phyloP scores from a whole-genome alignment of 495 filamentous ascomycete species.

The Chaetomidium leptoderma region DNA sequence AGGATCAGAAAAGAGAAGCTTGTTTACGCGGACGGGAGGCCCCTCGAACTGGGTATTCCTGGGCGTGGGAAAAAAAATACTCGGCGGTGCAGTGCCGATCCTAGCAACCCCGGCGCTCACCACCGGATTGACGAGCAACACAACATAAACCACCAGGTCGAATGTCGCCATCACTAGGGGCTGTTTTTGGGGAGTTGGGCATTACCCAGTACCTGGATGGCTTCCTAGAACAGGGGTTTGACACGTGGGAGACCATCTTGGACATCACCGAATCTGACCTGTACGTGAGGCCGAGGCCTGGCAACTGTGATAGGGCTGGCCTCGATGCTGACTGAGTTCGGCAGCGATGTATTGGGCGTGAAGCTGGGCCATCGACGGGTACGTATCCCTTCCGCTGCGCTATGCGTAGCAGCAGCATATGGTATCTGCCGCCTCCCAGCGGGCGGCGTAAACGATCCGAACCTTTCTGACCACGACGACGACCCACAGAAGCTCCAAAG shows the following conservation, averaged over 20 bases:
- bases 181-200: constrained; percentile 64
- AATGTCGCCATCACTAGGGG: constrained; percentile 47
- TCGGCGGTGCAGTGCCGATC: background rate
- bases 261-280: constrained; percentile 79
- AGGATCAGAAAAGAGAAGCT: background rate
- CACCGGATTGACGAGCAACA: background rate
- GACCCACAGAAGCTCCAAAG: constrained; percentile 46
- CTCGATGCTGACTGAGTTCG: constrained; percentile 17
- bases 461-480: constrained; percentile 1
- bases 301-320: background rate
- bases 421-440: too few species aligned
- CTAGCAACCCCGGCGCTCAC: background rate
- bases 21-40: background rate
- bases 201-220: constrained; percentile 65
- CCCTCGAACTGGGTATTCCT: background rate
- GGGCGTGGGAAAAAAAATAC: background rate
- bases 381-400: constrained; percentile 27
- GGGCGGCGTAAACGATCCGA: background rate
- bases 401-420: too few species aligned
- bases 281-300: constrained; percentile 40
- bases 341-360: constrained; percentile 62
- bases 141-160: constrained; percentile 8
- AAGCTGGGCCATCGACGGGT: constrained; percentile 76
- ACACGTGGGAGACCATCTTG: constrained; percentile 73
- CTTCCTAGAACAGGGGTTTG: constrained; percentile 72